Evolutionary conservation across 2,329 filamentous ascomycete species (phyloP).

Genomic region (Coniochaeta prunicola): DNA sequence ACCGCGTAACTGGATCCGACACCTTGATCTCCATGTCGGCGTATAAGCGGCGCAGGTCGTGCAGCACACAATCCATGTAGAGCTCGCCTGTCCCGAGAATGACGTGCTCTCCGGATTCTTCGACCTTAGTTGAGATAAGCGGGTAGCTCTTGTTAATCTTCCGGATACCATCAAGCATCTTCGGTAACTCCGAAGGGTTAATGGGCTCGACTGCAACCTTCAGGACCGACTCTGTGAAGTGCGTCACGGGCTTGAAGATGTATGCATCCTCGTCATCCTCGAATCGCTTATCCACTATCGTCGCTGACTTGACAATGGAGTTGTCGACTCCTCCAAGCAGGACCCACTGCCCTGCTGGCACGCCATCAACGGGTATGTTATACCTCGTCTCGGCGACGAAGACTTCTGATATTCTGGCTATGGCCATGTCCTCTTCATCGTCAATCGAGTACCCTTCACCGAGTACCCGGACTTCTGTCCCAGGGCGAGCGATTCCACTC

Average conservation of each 20-base stretch:
- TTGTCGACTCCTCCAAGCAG: slow-evolving; percentile 92
- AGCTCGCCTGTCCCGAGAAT: slow-evolving; percentile 91
- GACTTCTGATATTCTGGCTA: slow-evolving; percentile 75
- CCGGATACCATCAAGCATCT: slow-evolving; percentile 94
- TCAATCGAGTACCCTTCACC: slow-evolving; percentile 95
- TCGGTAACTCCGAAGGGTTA: slow-evolving; percentile 94
- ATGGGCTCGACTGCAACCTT: slow-evolving; percentile 98
- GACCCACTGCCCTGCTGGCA: slow-evolving; percentile 90
- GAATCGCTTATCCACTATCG: slow-evolving; percentile 71
- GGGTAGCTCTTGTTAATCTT: slow-evolving; percentile 99
- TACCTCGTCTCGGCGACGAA: slow-evolving; percentile 92
- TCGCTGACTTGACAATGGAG: slow-evolving; percentile 96
- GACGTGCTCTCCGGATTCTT: slow-evolving; percentile 95
- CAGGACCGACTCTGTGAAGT: slow-evolving; percentile 96
- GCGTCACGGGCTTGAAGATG: slow-evolving; percentile 86
- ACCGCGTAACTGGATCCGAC: slow-evolving; percentile 92
- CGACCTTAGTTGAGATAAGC: slow-evolving; percentile 90
- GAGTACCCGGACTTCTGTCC: slow-evolving; percentile 78
- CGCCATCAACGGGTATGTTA: slow-evolving; percentile 82
- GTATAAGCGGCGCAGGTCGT: slow-evolving; percentile 88
- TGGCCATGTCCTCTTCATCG: slow-evolving; percentile 95
- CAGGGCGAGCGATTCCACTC: slow-evolving; percentile 81
- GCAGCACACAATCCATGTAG: slow-evolving; percentile 99
- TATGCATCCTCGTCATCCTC: slow-evolving; percentile 87
- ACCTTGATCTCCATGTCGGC: slow-evolving; percentile 99